These are phyloP conservation scores for Talaromyces proteolyticus DNA, from an alignment of 495 filamentous ascomycete species.

Conservation along the genomic window DNA sequence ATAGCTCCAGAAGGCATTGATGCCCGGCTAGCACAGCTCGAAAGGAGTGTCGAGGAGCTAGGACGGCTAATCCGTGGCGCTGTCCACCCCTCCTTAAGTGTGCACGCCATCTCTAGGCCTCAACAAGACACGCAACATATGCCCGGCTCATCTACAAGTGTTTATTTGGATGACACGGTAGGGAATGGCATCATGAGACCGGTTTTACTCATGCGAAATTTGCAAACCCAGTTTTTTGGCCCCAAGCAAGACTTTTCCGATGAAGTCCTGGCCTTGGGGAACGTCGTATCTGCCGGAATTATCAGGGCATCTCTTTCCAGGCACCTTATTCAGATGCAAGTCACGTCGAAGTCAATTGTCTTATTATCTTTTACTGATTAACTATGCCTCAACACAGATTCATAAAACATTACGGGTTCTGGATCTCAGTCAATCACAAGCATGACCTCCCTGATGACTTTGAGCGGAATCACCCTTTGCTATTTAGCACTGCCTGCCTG, in stretches of 20 bases:
- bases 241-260: conserved; percentile 19
- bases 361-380: neutral
- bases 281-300: conserved; percentile 25
- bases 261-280: conserved; percentile 20
- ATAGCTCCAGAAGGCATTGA: neutral
- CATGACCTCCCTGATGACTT: conserved; percentile 18
- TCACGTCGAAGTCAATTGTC: neutral
- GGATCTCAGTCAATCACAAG: conserved; percentile 27
- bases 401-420: conserved; percentile 29
- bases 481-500: conserved; percentile 34
- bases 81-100: neutral
- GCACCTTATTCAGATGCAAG: conserved; percentile 32
- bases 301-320: conserved; percentile 29
- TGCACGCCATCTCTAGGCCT: neutral
- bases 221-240: conserved; percentile 23
- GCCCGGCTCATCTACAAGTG: neutral
- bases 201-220: neutral
- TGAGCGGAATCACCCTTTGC: conserved; percentile 23
- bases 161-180: neutral
- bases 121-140: neutral
- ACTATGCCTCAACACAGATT: conserved; percentile 17
- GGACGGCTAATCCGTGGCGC: neutral
- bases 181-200: neutral
- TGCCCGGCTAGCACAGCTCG: neutral
- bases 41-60: neutral